Conservation (phyloP, 371 early-diverging fungal species). For the Cokeromyces recurvatus region DNA sequence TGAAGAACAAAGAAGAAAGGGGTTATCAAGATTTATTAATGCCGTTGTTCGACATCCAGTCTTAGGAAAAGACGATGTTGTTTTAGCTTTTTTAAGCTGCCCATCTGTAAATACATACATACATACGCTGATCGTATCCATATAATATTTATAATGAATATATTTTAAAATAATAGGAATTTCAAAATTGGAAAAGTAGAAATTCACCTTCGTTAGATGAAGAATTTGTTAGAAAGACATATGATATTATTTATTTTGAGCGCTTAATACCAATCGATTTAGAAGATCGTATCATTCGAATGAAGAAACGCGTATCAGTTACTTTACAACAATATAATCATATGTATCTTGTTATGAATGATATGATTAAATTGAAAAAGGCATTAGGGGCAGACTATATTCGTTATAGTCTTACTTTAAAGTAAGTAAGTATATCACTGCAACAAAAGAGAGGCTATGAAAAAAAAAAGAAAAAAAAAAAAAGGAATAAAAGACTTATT, state of each 20-base stretch:
- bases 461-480: no score
- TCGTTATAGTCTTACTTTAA: slow-evolving; percentile 48
- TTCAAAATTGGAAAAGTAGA: slow-evolving; percentile 40
- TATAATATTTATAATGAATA: no score
- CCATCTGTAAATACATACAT: slow-evolving; percentile 56
- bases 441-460: background rate
- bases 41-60: slow-evolving; percentile 74
- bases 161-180: no score
- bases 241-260: slow-evolving; percentile 18
- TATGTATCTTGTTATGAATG: slow-evolving; percentile 54
- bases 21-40: slow-evolving; percentile 70
- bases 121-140: background rate
- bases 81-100: slow-evolving; percentile 61
- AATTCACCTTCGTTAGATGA: slow-evolving; percentile 47
- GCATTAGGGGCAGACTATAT: slow-evolving; percentile 46
- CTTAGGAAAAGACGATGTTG: slow-evolving; percentile 60
- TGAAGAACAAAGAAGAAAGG: slow-evolving; percentile 68
- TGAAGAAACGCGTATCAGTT: slow-evolving; percentile 18
- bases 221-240: slow-evolving; percentile 27
- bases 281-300: slow-evolving; percentile 26
- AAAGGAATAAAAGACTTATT: no score
- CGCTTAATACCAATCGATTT: slow-evolving; percentile 33
- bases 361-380: slow-evolving; percentile 50
- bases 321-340: slow-evolving; percentile 53
- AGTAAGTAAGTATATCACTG: slow-evolving; percentile 37